These are phyloP conservation scores for Emmonsiellopsis sp. DNA, from an alignment of 2,329 filamentous ascomycete species.

Conservation along the genomic window DNA sequence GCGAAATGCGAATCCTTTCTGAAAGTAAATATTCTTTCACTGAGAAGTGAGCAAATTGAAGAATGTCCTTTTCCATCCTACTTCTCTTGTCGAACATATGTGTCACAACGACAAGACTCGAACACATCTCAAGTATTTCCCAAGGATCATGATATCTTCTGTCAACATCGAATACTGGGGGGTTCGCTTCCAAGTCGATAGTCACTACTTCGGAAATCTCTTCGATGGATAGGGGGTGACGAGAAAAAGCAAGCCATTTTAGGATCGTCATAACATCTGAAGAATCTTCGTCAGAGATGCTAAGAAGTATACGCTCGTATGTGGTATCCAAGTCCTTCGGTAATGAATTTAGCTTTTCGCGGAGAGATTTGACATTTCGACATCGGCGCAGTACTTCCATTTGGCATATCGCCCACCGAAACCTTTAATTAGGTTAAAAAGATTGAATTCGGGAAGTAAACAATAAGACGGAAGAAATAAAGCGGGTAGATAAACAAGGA, in stretches of 20 bases:
- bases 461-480: not conserved
- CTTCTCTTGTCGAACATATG: no score
- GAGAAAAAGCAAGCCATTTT: conserved; percentile 18
- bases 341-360: conserved; percentile 8
- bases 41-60: conserved; percentile 15
- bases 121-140: conserved; percentile 13
- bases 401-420: conserved; percentile 16
- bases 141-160: conserved; percentile 16
- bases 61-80: no score
- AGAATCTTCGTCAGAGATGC: conserved; percentile 12
- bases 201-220: conserved; percentile 21
- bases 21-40: conserved; percentile 15
- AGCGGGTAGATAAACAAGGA: not conserved
- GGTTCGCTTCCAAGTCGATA: conserved; percentile 13
- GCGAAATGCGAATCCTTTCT: not conserved
- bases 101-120: conserved; percentile 5
- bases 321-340: conserved; percentile 15
- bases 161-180: conserved; percentile 16
- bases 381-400: conserved; percentile 13
- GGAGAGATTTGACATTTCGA: conserved; percentile 6
- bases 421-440: conserved; percentile 9
- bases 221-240: conserved; percentile 16
- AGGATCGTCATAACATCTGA: conserved; percentile 16
- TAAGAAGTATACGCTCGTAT: conserved; percentile 18
- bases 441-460: not conserved